Evolutionary conservation across 768 basidiomycete genomes (phyloP), one percentile per base, ranked within the genome.

Genomic region (Agrocybe chaxingu): DNA sequence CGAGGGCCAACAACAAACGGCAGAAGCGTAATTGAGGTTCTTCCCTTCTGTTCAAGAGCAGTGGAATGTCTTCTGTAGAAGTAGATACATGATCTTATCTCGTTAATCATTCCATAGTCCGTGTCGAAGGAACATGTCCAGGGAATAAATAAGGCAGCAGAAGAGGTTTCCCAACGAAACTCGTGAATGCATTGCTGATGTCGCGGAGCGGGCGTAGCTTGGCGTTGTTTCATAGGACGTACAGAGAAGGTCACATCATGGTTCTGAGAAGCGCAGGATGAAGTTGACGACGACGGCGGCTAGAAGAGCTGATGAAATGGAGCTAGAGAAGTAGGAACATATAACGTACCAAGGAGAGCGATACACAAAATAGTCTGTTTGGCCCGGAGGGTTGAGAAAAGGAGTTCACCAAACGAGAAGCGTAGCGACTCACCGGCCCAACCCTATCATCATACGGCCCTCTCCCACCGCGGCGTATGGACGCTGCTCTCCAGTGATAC

Each of bases 401-500:
- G 45, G 16, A 55, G 38, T 47, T 29, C 37, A 48, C 35, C 40
- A 46, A 24, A 33, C 46, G 40, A 47, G 55, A 38, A 51, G 57
- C 43, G 45, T 42, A 40, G 33, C 36, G 36, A 84, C 94, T 70
- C 63, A 97, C 94, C 33, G 95, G 95, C 31, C 95, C 96, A 45
- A 97, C 67, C 48, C 97, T 80, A 69, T 99, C 97, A 61, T 99
- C 97, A 66, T 98, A 98, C 6, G 96, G 95, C 7, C 93, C 95
- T 50, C 90, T 80, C 8, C 94, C 92, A 42, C 96, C 91, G 33
- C 82, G 76, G 44, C 95, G 84, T 63, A 99, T 99, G 19, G 93
- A 89, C 24, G 84, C 81, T 6, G 96, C 97, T 55, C 97, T 83
- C 92, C 94, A 96, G 65, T 98, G 96, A 66, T 94, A 99, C 37